Evolutionary conservation across 306 rosid species (phyloP).

Genomic region (Vigna unguiculata): DNA sequence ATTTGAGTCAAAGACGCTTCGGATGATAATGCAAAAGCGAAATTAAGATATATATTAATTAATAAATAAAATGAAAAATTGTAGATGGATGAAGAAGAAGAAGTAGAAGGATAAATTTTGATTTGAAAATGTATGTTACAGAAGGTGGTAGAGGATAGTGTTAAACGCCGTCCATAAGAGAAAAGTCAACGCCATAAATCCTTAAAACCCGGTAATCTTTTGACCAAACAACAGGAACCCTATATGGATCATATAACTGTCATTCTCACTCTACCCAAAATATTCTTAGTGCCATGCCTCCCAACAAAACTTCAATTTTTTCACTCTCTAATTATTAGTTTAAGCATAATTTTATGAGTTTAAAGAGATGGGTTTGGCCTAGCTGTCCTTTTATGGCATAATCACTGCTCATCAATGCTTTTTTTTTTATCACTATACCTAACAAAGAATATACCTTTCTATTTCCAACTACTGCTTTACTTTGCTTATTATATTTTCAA

Average conservation of each 20-base stretch:
- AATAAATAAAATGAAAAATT: slow-evolving; percentile 6
- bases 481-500: neutral
- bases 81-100: neutral
- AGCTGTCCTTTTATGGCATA: neutral
- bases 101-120: neutral
- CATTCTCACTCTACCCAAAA: slow-evolving; percentile 55
- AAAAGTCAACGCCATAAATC: slow-evolving; percentile 66
- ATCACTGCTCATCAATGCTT: slow-evolving; percentile 13
- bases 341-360: slow-evolving; percentile 8
- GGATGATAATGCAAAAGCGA: slow-evolving; percentile 45
- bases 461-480: neutral
- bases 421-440: neutral
- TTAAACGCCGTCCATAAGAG: slow-evolving; percentile 56
- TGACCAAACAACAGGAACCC: slow-evolving; percentile 64
- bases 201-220: slow-evolving; percentile 76
- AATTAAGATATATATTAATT: slow-evolving; percentile 25
- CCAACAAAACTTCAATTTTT: slow-evolving; percentile 39
- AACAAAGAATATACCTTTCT: neutral
- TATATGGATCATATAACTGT: slow-evolving; percentile 51
- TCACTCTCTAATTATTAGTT: neutral
- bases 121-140: slow-evolving; percentile 13
- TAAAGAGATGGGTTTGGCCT: neutral
- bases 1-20: slow-evolving; percentile 85
- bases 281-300: slow-evolving; percentile 55
- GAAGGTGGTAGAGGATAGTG: neutral